Evolutionary conservation across 257 asterid genomes (phyloP).

Genomic region (Nicotiana sylvestris): DNA sequence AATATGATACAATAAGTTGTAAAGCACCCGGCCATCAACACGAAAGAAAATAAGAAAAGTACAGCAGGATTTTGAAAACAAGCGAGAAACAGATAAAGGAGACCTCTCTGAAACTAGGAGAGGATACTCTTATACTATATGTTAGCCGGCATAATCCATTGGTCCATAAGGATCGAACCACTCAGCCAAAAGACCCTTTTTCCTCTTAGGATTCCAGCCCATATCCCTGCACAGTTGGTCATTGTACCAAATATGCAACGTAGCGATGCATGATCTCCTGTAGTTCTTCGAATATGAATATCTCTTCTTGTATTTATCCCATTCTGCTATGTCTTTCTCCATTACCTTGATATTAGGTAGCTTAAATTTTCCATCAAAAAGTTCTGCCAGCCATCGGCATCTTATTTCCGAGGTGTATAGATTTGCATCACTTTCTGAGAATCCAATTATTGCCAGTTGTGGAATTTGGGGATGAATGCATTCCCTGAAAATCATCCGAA

Average conservation of each 20-base stretch:
- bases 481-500: constrained; percentile 23
- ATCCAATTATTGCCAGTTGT: constrained; percentile 46
- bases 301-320: constrained; percentile 40
- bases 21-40: too few relatives aligned
- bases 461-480: constrained; percentile 49
- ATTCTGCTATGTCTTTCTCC: constrained; percentile 35
- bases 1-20: too few relatives aligned
- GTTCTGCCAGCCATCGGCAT: constrained; percentile 41
- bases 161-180: constrained; percentile 52
- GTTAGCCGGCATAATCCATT: constrained; percentile 25
- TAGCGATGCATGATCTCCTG: constrained; percentile 34
- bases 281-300: constrained; percentile 28
- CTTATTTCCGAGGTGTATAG: constrained; percentile 42
- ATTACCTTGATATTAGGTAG: constrained; percentile 43
- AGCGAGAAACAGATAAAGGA: too few relatives aligned
- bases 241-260: constrained; percentile 41
- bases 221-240: constrained; percentile 56
- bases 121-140: too few relatives aligned
- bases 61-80: too few relatives aligned
- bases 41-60: too few relatives aligned
- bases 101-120: too few relatives aligned
- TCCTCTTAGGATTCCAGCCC: constrained; percentile 42
- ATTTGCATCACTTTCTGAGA: constrained; percentile 41
- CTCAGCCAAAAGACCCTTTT: constrained; percentile 35
- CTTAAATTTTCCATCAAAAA: constrained; percentile 39